A percentile compares a stretch with the other conserved stretches of the same genome.
Conservation (phyloP, 179 eudicot species). For the Silene noctiflora region DNA sequence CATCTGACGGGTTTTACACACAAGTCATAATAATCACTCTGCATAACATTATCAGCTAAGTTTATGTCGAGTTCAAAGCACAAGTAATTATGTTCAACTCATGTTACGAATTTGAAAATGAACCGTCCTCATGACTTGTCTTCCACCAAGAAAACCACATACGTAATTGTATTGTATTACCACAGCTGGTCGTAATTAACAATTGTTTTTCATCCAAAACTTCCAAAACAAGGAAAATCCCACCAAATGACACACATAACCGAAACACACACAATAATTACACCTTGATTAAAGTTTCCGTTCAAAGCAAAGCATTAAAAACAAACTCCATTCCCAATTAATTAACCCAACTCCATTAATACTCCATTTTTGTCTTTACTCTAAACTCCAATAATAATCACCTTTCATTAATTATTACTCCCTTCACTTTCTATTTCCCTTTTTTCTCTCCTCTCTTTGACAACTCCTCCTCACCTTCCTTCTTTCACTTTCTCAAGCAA, state of each 20-base stretch:
- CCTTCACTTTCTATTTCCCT: not conserved
- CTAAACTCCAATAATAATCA: constrained; percentile 21
- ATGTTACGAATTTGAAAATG: no score
- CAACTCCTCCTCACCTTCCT: constrained; percentile 18
- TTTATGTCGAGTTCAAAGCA: no score
- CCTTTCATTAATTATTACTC: constrained; percentile 17
- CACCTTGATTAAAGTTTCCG: constrained; percentile 20
- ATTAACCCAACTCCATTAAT: constrained; percentile 9
- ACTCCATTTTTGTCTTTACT: constrained; percentile 17
- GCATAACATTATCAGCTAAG: not conserved
- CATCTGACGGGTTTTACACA: no score
- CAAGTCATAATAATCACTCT: no score
- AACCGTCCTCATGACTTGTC: no score
- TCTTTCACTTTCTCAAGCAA: constrained; percentile 5
- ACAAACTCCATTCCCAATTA: not conserved
- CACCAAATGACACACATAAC: constrained; percentile 9
- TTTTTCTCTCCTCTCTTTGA: not conserved
- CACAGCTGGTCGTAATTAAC: no score
- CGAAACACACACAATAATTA: constrained; percentile 12
- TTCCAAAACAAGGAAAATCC: constrained; percentile 14
- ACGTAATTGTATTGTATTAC: no score
- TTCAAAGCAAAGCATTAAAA: constrained; percentile 22
- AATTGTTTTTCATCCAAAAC: not conserved
- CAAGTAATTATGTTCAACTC: not conserved
- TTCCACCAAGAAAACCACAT: no score